A percentile compares a stretch with the other conserved stretches of the same genome.
phyloP scores from a whole-genome alignment of 2,329 filamentous ascomycete species.

The Trichoderma guizhouense region DNA sequence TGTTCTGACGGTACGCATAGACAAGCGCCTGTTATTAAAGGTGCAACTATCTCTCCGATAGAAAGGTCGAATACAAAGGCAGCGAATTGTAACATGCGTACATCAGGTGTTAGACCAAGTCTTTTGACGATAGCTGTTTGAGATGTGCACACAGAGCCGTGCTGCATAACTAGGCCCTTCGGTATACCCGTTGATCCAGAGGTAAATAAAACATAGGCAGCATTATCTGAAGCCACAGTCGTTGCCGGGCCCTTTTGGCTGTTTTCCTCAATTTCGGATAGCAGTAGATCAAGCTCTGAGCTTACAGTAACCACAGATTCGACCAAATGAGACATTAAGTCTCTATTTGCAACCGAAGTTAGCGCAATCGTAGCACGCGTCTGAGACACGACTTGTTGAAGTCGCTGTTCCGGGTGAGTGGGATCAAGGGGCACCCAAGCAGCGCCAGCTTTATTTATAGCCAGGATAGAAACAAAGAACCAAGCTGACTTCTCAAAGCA shows the following conservation, averaged over 20 bases:
- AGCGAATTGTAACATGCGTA: slow-evolving; percentile 18
- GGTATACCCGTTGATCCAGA: slow-evolving; percentile 27
- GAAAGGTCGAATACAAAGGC: slow-evolving; percentile 17
- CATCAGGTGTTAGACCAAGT: neutral
- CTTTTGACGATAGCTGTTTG: slow-evolving; percentile 15
- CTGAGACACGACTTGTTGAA: slow-evolving; percentile 4
- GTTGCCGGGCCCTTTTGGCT: neutral
- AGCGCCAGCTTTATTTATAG: slow-evolving; percentile 21
- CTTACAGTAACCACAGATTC: neutral
- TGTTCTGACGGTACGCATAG: slow-evolving; percentile 14
- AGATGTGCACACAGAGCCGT: slow-evolving; percentile 18
- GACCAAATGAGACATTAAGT: neutral
- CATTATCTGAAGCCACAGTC: slow-evolving; percentile 6
- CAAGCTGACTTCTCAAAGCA: slow-evolving; percentile 21
- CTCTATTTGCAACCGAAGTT: neutral
- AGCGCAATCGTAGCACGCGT: slow-evolving; percentile 1
- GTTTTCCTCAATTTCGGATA: neutral
- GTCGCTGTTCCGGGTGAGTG: slow-evolving; percentile 15
- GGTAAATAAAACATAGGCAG: slow-evolving; percentile 26
- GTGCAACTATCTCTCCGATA: slow-evolving; percentile 10
- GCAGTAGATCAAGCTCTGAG: neutral
- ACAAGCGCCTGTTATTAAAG: slow-evolving; percentile 6
- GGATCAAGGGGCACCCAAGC: slow-evolving; percentile 20
- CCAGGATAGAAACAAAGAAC: slow-evolving; percentile 23
- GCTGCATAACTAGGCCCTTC: slow-evolving; percentile 26